These are phyloP conservation scores for Gloeostereum incarnatum DNA, from an alignment of 768 basidiomycete species.

Conservation along the genomic window DNA sequence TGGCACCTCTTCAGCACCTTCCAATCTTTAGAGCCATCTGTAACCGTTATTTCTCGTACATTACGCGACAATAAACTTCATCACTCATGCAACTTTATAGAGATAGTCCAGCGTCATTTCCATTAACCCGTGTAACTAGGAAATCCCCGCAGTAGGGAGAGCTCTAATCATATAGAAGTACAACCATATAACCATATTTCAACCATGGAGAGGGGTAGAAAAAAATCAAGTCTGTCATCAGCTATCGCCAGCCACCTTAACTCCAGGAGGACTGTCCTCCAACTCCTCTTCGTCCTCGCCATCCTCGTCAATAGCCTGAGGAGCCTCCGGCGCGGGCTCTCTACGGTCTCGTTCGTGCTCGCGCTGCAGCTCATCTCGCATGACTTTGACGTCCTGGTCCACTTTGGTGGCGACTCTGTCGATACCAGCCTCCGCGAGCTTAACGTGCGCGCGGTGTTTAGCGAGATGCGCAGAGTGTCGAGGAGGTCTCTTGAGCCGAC, in stretches of 20 bases:
- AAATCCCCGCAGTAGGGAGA: too few relatives aligned
- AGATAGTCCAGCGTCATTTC: too few relatives aligned
- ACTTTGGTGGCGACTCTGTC: slow-evolving; percentile 83
- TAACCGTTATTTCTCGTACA: too few relatives aligned
- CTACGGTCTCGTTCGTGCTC: slow-evolving; percentile 47
- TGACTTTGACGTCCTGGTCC: slow-evolving; percentile 74
- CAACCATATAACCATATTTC: too few relatives aligned
- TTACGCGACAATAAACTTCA: too few relatives aligned
- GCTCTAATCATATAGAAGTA: too few relatives aligned
- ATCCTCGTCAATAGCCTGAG: slow-evolving; percentile 15
- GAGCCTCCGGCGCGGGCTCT: slow-evolving; percentile 20
- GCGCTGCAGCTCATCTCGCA: slow-evolving; percentile 69
- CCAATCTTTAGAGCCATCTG: too few relatives aligned
- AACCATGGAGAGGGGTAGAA: too few relatives aligned
- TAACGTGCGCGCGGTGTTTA: slow-evolving; percentile 72
- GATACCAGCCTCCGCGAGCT: slow-evolving; percentile 82
- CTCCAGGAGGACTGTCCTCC: slow-evolving; percentile 19
- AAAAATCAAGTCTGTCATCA: too few relatives aligned
- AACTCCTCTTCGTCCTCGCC: slow-evolving; percentile 21
- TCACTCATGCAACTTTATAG: too few relatives aligned
- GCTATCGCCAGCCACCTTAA: slow-evolving; percentile 27
- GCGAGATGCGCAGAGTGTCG: slow-evolving; percentile 73
- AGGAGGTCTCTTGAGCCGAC: slow-evolving; percentile 82
- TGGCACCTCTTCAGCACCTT: slow-evolving; percentile 16
- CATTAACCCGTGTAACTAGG: too few relatives aligned